Conservation (phyloP, 2,329 filamentous ascomycete genomes). For the Atkinsonella texensis region DNA sequence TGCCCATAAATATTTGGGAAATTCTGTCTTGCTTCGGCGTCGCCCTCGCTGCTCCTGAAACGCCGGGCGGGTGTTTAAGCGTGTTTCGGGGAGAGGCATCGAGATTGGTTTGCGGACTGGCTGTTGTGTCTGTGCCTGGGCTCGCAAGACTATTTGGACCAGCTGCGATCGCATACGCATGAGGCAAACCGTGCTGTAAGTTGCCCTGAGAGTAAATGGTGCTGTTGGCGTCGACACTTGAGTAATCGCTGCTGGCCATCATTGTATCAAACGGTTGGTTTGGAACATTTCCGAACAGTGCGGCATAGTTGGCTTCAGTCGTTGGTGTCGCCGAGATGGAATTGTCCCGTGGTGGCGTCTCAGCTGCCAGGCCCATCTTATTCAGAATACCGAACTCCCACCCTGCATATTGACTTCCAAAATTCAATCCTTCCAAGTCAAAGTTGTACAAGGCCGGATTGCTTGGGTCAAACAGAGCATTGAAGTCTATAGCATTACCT, state of each 20-base stretch:
- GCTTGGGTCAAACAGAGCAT: constrained; percentile 71
- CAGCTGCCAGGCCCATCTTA: constrained; percentile 73
- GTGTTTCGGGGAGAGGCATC: constrained; percentile 37
- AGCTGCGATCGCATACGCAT: constrained; percentile 53
- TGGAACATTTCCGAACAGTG: constrained; percentile 40
- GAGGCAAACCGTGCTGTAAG: constrained; percentile 49
- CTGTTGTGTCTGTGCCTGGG: constrained; percentile 50
- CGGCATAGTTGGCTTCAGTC: constrained; percentile 26
- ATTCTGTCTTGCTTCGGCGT: constrained; percentile 33
- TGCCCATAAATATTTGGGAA: constrained; percentile 41
- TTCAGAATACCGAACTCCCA: constrained; percentile 93
- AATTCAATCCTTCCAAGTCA: constrained; percentile 76
- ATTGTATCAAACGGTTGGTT: constrained; percentile 37
- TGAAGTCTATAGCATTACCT: constrained; percentile 39
- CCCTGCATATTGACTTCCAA: constrained; percentile 91
- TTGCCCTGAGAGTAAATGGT: constrained; percentile 44
- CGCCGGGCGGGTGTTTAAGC: constrained; percentile 16
- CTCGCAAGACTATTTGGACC: constrained; percentile 51
- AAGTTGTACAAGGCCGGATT: constrained; percentile 93
- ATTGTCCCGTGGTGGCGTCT: constrained; percentile 60
- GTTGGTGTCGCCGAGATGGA: constrained; percentile 29
- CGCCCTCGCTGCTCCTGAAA: constrained; percentile 20
- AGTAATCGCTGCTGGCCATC: constrained; percentile 37
- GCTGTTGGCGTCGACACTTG: constrained; percentile 36
- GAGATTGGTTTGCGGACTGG: constrained; percentile 47